Percentiles rank a stretch among this genome's conserved stretches.
Conservation (phyloP, 495 filamentous ascomycete species). For the Pyronema domesticum region DNA sequence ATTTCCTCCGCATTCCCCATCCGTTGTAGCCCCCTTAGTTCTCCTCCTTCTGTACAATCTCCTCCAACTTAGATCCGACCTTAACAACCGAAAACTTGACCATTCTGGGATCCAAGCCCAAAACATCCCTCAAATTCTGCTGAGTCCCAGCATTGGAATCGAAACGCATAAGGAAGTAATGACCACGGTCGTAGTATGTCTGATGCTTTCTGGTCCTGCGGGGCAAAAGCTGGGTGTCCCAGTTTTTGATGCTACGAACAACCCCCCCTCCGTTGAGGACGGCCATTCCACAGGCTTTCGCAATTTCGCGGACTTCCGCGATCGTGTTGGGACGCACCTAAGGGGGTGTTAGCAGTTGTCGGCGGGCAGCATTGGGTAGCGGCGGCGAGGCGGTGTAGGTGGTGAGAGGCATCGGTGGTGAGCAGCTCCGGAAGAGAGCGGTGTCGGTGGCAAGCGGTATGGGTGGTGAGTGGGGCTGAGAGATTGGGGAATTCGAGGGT, state of each 20-base stretch:
- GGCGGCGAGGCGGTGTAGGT: neutral
- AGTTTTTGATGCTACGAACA: constrained; percentile 81
- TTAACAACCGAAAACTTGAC: constrained; percentile 73
- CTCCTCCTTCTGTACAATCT: constrained; percentile 7
- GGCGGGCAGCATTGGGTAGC: neutral
- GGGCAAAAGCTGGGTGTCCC: constrained; percentile 77
- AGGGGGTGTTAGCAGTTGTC: constrained; percentile 10
- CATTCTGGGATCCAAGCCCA: constrained; percentile 80
- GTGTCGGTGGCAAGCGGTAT: no score
- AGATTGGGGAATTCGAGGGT: neutral
- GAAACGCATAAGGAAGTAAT: constrained; percentile 97
- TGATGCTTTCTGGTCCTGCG: constrained; percentile 57
- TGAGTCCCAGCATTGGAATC: constrained; percentile 57
- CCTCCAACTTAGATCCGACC: constrained; percentile 41
- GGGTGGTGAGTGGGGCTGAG: neutral
- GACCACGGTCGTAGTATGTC: constrained; percentile 58
- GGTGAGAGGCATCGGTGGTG: neutral
- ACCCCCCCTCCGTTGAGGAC: constrained; percentile 77
- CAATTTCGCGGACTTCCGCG: constrained; percentile 89
- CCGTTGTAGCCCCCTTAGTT: no score
- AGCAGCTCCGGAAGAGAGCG: no score
- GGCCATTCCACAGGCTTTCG: constrained; percentile 62
- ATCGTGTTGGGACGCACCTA: constrained; percentile 82
- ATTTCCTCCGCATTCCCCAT: no score
- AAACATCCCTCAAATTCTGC: constrained; percentile 47